These are phyloP conservation scores for Podila verticillata DNA, from an alignment of 192 early-diverging fungal genomes.

Conservation along the genomic window DNA sequence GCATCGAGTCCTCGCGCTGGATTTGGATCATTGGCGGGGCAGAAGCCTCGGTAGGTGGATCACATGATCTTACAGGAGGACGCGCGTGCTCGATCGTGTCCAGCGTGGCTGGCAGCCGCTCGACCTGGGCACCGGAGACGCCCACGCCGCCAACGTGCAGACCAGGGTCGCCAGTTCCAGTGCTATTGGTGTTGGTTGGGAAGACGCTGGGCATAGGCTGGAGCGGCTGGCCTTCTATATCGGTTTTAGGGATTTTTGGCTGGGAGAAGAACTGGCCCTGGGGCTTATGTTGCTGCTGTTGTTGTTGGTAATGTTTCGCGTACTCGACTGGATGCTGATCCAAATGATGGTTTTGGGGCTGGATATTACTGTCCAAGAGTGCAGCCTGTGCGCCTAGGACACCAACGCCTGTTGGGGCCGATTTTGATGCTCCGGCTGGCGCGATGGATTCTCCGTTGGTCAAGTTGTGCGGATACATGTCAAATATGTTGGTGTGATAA, in stretches of 20 bases:
- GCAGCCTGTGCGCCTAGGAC: conserved; percentile 13
- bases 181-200: conserved; percentile 7
- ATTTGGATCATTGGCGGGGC: neutral
- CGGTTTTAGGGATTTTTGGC: neutral
- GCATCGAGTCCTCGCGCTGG: neutral
- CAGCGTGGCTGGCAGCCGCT: neutral
- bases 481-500: too few species aligned
- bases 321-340: neutral
- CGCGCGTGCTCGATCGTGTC: conserved; percentile 9
- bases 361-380: conserved; percentile 4
- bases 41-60: neutral
- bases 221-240: neutral
- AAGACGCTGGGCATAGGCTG: neutral
- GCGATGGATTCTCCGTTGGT: too few species aligned
- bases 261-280: neutral
- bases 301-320: neutral
- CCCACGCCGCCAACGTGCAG: conserved; percentile 13
- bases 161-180: conserved; percentile 3
- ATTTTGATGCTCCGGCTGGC: neutral
- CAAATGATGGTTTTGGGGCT: neutral
- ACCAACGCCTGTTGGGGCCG: neutral
- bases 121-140: conserved; percentile 12
- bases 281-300: neutral
- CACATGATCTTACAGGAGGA: conserved; percentile 14
- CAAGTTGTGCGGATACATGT: too few species aligned